phyloP scores from a whole-genome alignment of 805 yeast species.

The Zygosaccharomyces siamensis region DNA sequence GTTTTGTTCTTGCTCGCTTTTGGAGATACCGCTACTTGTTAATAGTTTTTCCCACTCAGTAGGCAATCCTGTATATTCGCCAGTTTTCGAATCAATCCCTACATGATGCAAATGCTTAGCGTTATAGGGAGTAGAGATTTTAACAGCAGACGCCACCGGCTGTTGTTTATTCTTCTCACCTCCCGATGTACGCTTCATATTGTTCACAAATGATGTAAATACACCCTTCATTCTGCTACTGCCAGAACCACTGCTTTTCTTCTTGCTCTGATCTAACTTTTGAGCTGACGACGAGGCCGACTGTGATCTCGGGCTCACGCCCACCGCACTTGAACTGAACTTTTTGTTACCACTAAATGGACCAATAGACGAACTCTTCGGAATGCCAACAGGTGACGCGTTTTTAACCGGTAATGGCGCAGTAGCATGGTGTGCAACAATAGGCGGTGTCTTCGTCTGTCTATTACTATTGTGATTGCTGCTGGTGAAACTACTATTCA shows the following conservation, averaged over 20 bases:
- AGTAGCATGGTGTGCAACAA: constrained; percentile 10
- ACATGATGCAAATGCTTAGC: constrained; percentile 91
- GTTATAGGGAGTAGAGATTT: constrained; percentile 88
- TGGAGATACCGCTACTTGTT: constrained; percentile 80
- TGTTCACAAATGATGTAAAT: constrained; percentile 43
- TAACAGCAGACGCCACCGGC: constrained; percentile 27
- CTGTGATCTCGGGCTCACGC: constrained; percentile 13
- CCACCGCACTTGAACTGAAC: background rate
- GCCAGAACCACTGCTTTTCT: constrained; percentile 41
- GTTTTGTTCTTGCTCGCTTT: constrained; percentile 81
- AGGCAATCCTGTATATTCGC: constrained; percentile 89
- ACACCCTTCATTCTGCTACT: constrained; percentile 50
- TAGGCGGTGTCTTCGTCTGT: constrained; percentile 5
- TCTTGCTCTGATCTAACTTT: constrained; percentile 13
- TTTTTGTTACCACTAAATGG: constrained; percentile 8
- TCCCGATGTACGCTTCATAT: constrained; percentile 28
- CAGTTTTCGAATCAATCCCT: constrained; percentile 77
- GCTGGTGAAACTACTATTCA: constrained; percentile 4
- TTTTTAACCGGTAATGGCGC: constrained; percentile 8
- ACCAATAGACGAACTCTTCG: constrained; percentile 11
- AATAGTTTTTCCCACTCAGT: constrained; percentile 85
- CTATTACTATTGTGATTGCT: constrained; percentile 4
- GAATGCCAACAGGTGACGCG: constrained; percentile 5
- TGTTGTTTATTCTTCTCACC: constrained; percentile 40
- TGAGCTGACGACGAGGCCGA: constrained; percentile 15